Conservation (phyloP, 2,329 filamentous ascomycete genomes). For the Ophiostoma sp. region DNA sequence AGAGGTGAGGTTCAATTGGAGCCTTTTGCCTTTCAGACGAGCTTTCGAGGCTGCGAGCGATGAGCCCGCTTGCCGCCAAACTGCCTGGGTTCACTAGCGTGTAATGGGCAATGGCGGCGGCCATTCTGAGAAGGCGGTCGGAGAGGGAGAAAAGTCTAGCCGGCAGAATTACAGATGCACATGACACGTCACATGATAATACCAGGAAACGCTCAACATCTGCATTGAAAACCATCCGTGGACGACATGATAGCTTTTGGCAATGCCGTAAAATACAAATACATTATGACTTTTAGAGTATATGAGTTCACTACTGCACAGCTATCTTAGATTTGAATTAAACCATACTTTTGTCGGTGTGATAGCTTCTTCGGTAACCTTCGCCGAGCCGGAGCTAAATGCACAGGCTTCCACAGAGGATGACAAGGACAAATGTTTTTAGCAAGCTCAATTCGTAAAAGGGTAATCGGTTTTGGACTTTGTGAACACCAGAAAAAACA, state of each 20-base stretch:
- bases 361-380: too few species aligned
- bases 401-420: too few species aligned
- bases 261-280: neutral
- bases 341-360: too few species aligned
- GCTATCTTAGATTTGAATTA: too few species aligned
- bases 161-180: neutral
- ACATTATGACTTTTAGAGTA: too few species aligned
- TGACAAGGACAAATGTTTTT: too few species aligned
- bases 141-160: constrained; percentile 24
- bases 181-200: neutral
- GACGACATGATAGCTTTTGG: neutral
- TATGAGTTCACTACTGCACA: too few species aligned
- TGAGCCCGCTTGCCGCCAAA: neutral
- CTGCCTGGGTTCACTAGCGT: neutral
- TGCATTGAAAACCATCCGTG: neutral
- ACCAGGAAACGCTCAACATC: neutral
- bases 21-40: constrained; percentile 1
- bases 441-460: too few species aligned
- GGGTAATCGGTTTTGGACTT: too few species aligned
- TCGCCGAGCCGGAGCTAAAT: too few species aligned
- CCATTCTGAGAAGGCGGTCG: neutral
- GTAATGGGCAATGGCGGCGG: constrained; percentile 1
- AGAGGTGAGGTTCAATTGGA: constrained; percentile 1
- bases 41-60: constrained; percentile 10
- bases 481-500: too few species aligned